Percentiles rank a stretch among this genome's conserved stretches.
Evolutionary conservation across 495 filamentous ascomycete species (phyloP).

Genomic region (Tuber umbilicatum): DNA sequence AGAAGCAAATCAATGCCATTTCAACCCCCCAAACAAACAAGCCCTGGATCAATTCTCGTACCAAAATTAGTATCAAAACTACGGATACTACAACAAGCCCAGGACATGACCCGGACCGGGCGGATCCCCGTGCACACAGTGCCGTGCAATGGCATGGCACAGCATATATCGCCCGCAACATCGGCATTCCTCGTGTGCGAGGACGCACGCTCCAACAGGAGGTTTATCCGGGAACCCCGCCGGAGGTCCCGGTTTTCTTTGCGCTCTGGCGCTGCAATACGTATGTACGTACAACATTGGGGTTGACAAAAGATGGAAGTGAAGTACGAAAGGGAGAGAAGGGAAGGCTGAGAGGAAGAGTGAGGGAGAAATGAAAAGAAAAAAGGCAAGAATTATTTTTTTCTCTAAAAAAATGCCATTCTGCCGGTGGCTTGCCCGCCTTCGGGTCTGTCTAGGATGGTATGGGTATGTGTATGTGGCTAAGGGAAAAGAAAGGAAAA

Average conservation of each 20-base stretch:
- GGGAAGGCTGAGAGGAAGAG: neutral
- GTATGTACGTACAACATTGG: neutral
- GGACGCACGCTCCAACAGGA: neutral
- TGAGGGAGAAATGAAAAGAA: neutral
- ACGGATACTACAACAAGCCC: neutral
- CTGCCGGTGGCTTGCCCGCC: neutral
- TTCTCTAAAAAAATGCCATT: neutral
- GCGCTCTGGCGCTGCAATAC: neutral
- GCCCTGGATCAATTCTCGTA: neutral
- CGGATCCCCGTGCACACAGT: neutral
- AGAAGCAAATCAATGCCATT: neutral
- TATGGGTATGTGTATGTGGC: neutral
- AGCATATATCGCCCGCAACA: neutral
- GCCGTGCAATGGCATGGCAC: neutral
- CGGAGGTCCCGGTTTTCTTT: slow-evolving; percentile 1
- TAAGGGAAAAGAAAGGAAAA: neutral
- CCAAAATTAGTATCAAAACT: neutral
- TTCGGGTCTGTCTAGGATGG: neutral
- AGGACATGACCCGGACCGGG: neutral
- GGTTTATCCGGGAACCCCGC: slow-evolving; percentile 2
- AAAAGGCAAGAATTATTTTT: neutral
- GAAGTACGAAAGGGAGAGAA: neutral
- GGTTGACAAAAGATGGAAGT: neutral
- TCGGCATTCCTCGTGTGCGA: neutral
- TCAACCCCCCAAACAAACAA: neutral